A percentile compares a stretch with the other conserved stretches of the same genome.
Evolutionary conservation across 163 green algal species (phyloP).

Genomic region (Volvox carteri): DNA sequence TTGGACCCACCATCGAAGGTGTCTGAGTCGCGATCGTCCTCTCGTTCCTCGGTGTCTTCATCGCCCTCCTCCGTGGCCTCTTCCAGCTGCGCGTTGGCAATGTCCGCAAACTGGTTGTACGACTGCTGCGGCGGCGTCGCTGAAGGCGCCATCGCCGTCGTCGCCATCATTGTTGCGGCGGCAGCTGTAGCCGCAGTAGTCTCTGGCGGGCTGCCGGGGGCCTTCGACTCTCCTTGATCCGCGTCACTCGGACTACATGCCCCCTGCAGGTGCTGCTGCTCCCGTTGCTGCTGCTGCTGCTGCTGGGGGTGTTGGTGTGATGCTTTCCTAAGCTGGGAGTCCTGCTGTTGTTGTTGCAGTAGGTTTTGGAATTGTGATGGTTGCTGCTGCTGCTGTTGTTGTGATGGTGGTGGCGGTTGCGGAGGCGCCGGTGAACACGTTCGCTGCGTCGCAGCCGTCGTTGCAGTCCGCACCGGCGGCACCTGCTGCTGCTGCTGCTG

Average conservation of each 20-base stretch:
- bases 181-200: background rate
- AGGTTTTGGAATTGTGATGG: background rate
- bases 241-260: background rate
- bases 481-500: background rate
- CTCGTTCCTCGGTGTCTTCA: slow-evolving; percentile 2
- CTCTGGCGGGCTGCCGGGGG: background rate
- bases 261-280: background rate
- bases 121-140: background rate
- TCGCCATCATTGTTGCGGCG: background rate
- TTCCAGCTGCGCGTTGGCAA: slow-evolving; percentile 36
- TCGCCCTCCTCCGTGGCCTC: background rate
- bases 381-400: background rate
- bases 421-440: background rate
- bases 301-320: background rate
- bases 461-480: background rate
- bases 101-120: slow-evolving; percentile 40
- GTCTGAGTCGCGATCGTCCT: slow-evolving; percentile 20
- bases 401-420: too few species aligned
- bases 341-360: slow-evolving; percentile 17
- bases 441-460: background rate
- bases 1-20: background rate
- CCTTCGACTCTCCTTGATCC: background rate
- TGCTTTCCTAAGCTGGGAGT: too few species aligned
- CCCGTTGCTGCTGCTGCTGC: slow-evolving; percentile 1
- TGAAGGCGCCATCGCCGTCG: background rate